A percentile compares a stretch with the other conserved stretches of the same genome.
These are phyloP conservation scores for Rhizophagus sp. DNA, from an alignment of 192 early-diverging fungal species.

Conservation along the genomic window DNA sequence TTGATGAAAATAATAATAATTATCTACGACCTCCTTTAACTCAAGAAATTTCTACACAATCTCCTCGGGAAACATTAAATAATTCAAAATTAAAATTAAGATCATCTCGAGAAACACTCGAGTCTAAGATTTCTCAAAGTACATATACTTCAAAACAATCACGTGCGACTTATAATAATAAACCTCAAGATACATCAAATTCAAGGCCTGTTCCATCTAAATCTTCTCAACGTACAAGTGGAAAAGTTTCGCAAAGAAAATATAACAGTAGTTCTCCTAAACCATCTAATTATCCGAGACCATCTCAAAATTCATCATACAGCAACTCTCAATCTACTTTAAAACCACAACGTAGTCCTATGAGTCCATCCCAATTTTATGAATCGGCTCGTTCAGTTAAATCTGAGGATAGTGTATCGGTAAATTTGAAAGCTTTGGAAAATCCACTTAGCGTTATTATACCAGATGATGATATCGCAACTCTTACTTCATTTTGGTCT, in stretches of 20 bases:
- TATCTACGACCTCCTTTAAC: neutral
- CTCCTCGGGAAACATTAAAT: neutral
- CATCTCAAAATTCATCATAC: neutral
- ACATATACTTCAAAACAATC: neutral
- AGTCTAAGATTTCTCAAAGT: neutral
- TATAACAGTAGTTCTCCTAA: neutral
- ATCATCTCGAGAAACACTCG: neutral
- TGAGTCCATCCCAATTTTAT: neutral
- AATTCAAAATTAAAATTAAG: neutral
- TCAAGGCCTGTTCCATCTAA: neutral
- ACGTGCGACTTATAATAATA: too few species aligned
- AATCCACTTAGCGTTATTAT: neutral
- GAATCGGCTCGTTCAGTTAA: too few species aligned
- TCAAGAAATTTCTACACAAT: neutral
- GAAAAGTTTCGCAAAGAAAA: neutral
- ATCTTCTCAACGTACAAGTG: neutral
- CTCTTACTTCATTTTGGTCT: neutral
- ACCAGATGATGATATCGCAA: slow-evolving; percentile 7
- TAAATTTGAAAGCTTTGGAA: too few species aligned
- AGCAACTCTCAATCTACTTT: neutral
- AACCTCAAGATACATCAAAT: too few species aligned
- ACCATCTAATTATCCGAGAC: neutral
- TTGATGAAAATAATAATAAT: neutral
- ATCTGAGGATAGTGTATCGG: neutral
- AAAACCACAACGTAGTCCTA: neutral